A percentile compares a stretch with the other conserved stretches of the same genome.
Conservation (phyloP, 345 rosid genomes). For the Noccaea caerulescens region DNA sequence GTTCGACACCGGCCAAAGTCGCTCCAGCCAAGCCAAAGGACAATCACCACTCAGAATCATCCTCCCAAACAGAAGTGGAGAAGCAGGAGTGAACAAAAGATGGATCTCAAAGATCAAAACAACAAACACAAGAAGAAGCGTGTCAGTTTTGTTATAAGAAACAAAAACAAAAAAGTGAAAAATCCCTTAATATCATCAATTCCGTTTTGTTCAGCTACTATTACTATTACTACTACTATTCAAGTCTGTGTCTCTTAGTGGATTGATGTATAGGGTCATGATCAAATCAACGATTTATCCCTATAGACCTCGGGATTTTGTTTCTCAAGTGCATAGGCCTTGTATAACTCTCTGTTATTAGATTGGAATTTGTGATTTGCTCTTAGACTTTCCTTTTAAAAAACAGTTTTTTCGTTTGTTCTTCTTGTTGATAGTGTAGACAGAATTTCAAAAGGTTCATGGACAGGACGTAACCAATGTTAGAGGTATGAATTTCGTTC, state of each 20-base stretch:
- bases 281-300: slow-evolving; percentile 40
- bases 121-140: slow-evolving; percentile 34
- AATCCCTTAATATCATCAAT: slow-evolving; percentile 31
- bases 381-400: not conserved
- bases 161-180: slow-evolving; percentile 7
- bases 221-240: not conserved
- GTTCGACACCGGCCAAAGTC: slow-evolving; percentile 78
- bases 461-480: not conserved
- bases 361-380: slow-evolving; percentile 30
- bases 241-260: slow-evolving; percentile 25
- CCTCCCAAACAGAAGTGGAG: slow-evolving; percentile 41
- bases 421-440: not conserved
- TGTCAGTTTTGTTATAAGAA: slow-evolving; percentile 40
- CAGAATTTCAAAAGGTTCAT: not conserved
- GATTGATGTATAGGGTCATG: slow-evolving; percentile 38
- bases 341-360: slow-evolving; percentile 37
- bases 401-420: not conserved
- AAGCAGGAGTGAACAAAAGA: slow-evolving; percentile 47
- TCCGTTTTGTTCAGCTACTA: slow-evolving; percentile 30
- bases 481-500: not conserved
- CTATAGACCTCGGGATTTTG: slow-evolving; percentile 35
- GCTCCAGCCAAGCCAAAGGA: slow-evolving; percentile 63
- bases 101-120: slow-evolving; percentile 21
- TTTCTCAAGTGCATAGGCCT: slow-evolving; percentile 26
- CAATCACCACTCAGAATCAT: slow-evolving; percentile 35